phyloP scores from a whole-genome alignment of 225 moss, liverwort and hornwort species.

The Rhytidiadelphus loreus region DNA sequence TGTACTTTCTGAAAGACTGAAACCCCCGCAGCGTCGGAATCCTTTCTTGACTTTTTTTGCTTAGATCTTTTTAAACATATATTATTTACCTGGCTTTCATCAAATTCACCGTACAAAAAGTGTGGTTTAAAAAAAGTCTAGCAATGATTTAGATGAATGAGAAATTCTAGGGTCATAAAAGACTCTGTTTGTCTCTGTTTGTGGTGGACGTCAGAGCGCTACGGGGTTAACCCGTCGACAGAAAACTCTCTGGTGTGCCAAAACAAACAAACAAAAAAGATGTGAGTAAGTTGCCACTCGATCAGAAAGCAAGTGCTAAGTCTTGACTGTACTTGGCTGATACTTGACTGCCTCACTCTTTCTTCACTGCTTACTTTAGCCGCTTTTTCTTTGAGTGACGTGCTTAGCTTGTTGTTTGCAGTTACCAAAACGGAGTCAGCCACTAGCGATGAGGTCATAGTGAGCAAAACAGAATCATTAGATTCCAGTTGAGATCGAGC shows the following conservation, averaged over 20 bases:
- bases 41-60: background rate
- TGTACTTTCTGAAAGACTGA: background rate
- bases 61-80: background rate
- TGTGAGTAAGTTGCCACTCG: background rate
- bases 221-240: too few relatives aligned
- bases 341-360: background rate
- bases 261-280: background rate
- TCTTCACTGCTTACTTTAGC: background rate
- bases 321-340: background rate
- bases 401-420: background rate
- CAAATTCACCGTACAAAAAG: too few relatives aligned
- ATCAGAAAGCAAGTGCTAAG: background rate
- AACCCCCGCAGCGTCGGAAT: background rate
- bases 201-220: background rate
- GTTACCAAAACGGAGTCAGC: background rate
- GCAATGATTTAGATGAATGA: background rate
- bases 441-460: too few relatives aligned
- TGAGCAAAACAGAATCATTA: background rate
- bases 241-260: background rate
- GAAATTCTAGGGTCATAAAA: background rate
- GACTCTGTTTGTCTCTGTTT: too few relatives aligned
- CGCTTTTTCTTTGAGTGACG: background rate
- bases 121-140: background rate
- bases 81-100: too few relatives aligned
- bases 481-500: background rate